A percentile compares a stretch with the other conserved stretches of the same genome.
These are phyloP conservation scores for Ophiostoma piceae DNA, from an alignment of 2,329 filamentous ascomycete genomes.

Conservation along the genomic window DNA sequence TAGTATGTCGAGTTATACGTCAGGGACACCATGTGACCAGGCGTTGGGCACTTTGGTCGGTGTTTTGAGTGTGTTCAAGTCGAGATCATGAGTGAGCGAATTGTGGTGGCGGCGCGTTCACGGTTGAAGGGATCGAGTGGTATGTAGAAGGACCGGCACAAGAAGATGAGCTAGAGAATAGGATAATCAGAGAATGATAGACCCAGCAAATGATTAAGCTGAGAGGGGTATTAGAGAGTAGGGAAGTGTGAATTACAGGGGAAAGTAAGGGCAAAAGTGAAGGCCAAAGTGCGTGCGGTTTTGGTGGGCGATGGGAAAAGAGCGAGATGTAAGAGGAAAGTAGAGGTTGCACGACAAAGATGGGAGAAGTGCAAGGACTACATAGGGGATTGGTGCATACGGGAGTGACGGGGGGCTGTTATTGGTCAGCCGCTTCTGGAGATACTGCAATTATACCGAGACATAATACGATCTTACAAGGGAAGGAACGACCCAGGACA, in stretches of 20 bases:
- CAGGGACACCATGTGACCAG: not conserved
- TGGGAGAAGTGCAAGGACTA: slow-evolving; percentile 1
- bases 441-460: slow-evolving; percentile 12
- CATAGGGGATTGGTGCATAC: not conserved
- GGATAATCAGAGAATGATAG: not conserved
- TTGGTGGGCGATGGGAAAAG: slow-evolving; percentile 3
- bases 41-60: not conserved
- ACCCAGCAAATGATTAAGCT: not conserved
- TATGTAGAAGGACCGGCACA: not conserved
- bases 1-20: not conserved
- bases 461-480: slow-evolving; percentile 6
- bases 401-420: not conserved
- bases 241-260: not conserved
- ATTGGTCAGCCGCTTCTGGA: slow-evolving; percentile 7
- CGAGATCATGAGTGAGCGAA: slow-evolving; percentile 6
- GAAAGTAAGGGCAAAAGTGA: not conserved
- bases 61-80: not conserved
- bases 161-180: not conserved
- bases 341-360: slow-evolving; percentile 12
- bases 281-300: not conserved
- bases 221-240: not conserved
- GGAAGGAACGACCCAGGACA: not conserved
- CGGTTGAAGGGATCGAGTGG: not conserved
- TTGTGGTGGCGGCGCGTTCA: not conserved
- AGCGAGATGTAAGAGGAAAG: slow-evolving; percentile 8